phyloP scores from a whole-genome alignment of 2,329 filamentous ascomycete genomes.

The Paraphaeosphaeria sporulosa region DNA sequence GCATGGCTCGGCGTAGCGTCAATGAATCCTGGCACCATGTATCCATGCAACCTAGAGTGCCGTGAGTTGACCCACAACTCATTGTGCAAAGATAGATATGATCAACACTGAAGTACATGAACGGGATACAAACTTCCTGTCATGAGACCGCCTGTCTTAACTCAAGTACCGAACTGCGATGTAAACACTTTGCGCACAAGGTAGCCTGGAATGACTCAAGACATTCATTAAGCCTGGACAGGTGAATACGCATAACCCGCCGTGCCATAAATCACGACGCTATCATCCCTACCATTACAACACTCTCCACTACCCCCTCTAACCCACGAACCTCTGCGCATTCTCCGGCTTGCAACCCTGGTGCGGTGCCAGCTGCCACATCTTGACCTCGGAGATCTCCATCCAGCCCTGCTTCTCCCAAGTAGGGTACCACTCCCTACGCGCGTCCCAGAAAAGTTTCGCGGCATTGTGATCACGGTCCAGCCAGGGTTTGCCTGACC shows the following conservation, averaged over 20 bases:
- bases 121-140: not conserved
- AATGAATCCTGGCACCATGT: not conserved
- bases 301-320: not conserved
- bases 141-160: no score
- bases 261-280: not conserved
- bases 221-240: not conserved
- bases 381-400: slow-evolving; percentile 72
- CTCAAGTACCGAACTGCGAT: no score
- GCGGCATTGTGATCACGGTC: slow-evolving; percentile 71
- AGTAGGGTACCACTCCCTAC: slow-evolving; percentile 71
- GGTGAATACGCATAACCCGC: not conserved
- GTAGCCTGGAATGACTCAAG: no score
- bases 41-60: not conserved
- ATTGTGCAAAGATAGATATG: not conserved
- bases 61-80: not conserved
- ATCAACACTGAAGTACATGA: not conserved
- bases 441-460: slow-evolving; percentile 78
- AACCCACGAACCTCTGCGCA: slow-evolving; percentile 1
- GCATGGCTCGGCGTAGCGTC: not conserved
- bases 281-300: not conserved
- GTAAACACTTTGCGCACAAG: no score
- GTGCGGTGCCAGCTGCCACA: slow-evolving; percentile 59
- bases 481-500: slow-evolving; percentile 79
- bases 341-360: slow-evolving; percentile 51
- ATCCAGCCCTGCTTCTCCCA: slow-evolving; percentile 72